phyloP scores from a whole-genome alignment of 2,329 filamentous ascomycete species.

The Ophiostoma fasciatum region DNA sequence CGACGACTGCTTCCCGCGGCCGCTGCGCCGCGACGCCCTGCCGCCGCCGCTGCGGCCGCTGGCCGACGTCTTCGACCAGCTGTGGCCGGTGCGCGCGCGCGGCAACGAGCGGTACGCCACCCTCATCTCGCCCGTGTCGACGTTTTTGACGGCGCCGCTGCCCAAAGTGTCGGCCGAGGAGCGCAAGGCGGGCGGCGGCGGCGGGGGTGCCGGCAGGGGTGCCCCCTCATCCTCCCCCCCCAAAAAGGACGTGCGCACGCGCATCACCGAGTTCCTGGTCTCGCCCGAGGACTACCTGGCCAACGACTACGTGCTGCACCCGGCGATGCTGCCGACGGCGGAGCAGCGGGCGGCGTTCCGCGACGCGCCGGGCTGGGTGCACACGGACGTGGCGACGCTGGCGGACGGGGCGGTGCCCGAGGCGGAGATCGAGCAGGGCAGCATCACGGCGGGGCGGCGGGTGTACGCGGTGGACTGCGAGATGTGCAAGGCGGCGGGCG shows the following conservation, averaged over 20 bases:
- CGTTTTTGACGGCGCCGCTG: slow-evolving; percentile 63
- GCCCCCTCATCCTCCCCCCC: no score
- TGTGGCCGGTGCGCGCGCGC: slow-evolving; percentile 81
- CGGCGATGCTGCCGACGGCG: slow-evolving; percentile 47
- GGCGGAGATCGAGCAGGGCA: slow-evolving; percentile 59
- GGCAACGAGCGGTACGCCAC: slow-evolving; percentile 66
- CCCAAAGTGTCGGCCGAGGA: slow-evolving; percentile 57
- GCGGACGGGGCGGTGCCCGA: slow-evolving; percentile 56
- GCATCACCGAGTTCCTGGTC: slow-evolving; percentile 67
- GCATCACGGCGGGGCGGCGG: slow-evolving; percentile 66
- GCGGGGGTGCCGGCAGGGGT: no score
- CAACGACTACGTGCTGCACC: slow-evolving; percentile 76
- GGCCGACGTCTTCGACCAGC: slow-evolving; percentile 67
- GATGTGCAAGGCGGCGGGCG: slow-evolving; percentile 82
- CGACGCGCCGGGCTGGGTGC: slow-evolving; percentile 62
- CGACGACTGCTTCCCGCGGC: slow-evolving; percentile 45
- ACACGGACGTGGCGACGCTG: slow-evolving; percentile 53
- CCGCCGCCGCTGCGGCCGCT: slow-evolving; percentile 47
- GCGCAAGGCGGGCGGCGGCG: slow-evolving; percentile 17
- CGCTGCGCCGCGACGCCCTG: slow-evolving; percentile 34
- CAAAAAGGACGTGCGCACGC: slow-evolving; percentile 53
- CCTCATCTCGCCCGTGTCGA: slow-evolving; percentile 75
- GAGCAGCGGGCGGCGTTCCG: slow-evolving; percentile 38
- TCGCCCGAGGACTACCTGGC: slow-evolving; percentile 60
- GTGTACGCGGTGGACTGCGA: slow-evolving; percentile 85